Base-by-base conservation (phyloP, 306 rosid species). In the Sicyos baderoa region DNA sequence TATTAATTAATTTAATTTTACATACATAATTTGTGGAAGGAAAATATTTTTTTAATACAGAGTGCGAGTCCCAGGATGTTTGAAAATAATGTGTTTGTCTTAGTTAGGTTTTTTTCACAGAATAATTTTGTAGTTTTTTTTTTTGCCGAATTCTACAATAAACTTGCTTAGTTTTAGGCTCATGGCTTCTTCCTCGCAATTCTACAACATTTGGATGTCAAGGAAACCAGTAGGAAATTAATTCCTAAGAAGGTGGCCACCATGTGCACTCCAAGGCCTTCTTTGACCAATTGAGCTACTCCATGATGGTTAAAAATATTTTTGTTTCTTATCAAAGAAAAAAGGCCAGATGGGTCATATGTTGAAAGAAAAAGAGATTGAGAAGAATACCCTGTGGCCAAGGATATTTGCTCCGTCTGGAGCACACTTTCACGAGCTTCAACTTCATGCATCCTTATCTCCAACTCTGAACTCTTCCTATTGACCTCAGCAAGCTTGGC, bases 401-500 rank as follows among this genome's bases (percentile, higher is more conserved):
- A 73, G 13, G 97, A 84, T 48, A 81, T 71, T 29, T 82, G 86
- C 83, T 90, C 97, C 81, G 84, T 86, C 51, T 50, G 84, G 72
- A 93, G 81, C 72, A 86, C 75, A 72, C 77, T 86, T 80, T 88
- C 94, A 32, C 82, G 86, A 76, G 83, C 81, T 78, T 90, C 91
- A 75, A 88, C 76, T 84, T 88, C 89, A 80, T 81, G 81, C 86
- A 90, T 77, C 75, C 84, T 90, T 83, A 82, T 79, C 66, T 86
- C 91, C 76, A 93, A 79, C 83, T 83, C 96, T 40, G 86, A 69
- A 72, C 80, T 86, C 79, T 85, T 90, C 69, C 83, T 77, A 72
- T 85, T 85, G 25, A 79, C 87, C 89, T 86, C 91, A 52, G 86
- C 85, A 37, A 90, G 91, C 84, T 79, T 86, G 54, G 87, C 94